phyloP scores from a whole-genome alignment of 2,329 filamentous ascomycete genomes.

The Fusarium falciforme region DNA sequence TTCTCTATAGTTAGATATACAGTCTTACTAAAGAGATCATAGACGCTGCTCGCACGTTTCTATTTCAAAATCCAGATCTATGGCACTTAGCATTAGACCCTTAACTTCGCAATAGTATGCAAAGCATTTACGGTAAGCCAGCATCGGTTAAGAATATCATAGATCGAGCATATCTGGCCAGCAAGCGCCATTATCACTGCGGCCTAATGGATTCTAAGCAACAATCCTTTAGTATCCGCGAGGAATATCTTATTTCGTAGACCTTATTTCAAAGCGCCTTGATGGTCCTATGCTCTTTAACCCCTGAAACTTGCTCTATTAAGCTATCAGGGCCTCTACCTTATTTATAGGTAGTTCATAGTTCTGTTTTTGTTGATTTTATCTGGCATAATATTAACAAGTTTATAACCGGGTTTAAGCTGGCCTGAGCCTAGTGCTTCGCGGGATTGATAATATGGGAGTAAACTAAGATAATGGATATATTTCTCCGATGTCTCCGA shows the following conservation, averaged over 20 bases:
- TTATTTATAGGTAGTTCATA: conserved; percentile 9
- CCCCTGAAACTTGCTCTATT: background rate
- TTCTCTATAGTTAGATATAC: conserved; percentile 10
- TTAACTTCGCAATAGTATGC: background rate
- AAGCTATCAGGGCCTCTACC: background rate
- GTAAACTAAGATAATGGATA: conserved; percentile 14
- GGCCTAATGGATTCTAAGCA: background rate
- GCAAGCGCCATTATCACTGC: conserved; percentile 13
- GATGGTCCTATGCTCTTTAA: too few species aligned
- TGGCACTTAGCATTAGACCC: background rate
- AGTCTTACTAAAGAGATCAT: conserved; percentile 12
- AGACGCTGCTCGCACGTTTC: conserved; percentile 10
- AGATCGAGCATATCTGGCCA: conserved; percentile 9
- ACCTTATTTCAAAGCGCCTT: too few species aligned
- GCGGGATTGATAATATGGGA: background rate
- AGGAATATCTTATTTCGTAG: too few species aligned
- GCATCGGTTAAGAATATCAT: background rate
- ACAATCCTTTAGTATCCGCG: conserved; percentile 3
- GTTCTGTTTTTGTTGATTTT: conserved; percentile 5
- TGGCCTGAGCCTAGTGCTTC: conserved; percentile 3
- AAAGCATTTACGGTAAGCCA: conserved; percentile 1
- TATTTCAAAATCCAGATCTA: conserved; percentile 14
- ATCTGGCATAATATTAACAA: conserved; percentile 16
- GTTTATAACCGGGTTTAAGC: conserved; percentile 12
- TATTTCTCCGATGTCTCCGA: conserved; percentile 12